Percentiles rank a stretch among this genome's conserved stretches.
Evolutionary conservation across 805 yeast species (phyloP).

Genomic region (Saccharomycopsis sp.): DNA sequence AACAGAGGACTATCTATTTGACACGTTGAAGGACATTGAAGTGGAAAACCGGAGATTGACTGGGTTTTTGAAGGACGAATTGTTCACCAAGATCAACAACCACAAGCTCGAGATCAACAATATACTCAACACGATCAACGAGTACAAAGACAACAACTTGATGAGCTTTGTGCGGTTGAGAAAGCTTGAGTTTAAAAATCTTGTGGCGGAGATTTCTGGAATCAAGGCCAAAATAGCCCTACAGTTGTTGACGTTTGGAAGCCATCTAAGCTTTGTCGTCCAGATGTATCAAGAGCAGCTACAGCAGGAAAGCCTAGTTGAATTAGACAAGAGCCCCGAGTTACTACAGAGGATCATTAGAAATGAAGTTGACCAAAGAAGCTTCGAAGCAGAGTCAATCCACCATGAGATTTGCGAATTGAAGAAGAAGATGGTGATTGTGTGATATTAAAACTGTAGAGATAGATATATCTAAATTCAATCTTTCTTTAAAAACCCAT

Average conservation of each 20-base stretch:
- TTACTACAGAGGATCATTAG: no score
- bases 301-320: no score
- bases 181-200: slow-evolving; percentile 2
- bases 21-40: slow-evolving; percentile 9
- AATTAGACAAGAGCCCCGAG: no score
- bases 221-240: no score
- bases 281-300: no score
- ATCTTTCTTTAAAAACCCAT: no score
- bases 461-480: no score
- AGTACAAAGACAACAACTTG: slow-evolving; percentile 7
- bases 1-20: slow-evolving; percentile 8
- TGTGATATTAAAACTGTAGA: no score
- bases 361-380: not conserved
- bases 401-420: slow-evolving; percentile 13
- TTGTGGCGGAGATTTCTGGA: slow-evolving; percentile 3
- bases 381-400: slow-evolving; percentile 8
- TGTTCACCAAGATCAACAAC: slow-evolving; percentile 2
- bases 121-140: slow-evolving; percentile 5
- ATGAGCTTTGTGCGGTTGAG: slow-evolving; percentile 2
- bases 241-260: no score
- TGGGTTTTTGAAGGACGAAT: not conserved
- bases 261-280: no score
- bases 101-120: slow-evolving; percentile 5
- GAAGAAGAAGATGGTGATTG: no score
- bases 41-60: slow-evolving; percentile 7